Conservation (phyloP, 2,329 filamentous ascomycete species). For the Mycogone perniciosa region DNA sequence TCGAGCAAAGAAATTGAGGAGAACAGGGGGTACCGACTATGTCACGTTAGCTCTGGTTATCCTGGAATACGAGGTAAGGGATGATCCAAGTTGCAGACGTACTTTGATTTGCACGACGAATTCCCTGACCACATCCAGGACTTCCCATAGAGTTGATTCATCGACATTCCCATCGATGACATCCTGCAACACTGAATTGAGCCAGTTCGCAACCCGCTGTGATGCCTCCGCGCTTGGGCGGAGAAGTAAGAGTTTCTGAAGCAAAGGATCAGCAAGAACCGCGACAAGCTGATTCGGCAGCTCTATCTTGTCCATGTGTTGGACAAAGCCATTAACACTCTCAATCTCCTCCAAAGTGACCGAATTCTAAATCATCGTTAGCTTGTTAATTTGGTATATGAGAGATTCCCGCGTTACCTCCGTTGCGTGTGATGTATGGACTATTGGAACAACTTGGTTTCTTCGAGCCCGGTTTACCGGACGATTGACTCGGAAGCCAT, state of each 20-base stretch:
- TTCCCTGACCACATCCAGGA: slow-evolving; percentile 49
- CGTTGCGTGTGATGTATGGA: slow-evolving; percentile 67
- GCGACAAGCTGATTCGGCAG: slow-evolving; percentile 77
- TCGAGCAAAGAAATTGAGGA: slow-evolving; percentile 43
- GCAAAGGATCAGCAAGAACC: slow-evolving; percentile 65
- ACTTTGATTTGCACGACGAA: slow-evolving; percentile 55
- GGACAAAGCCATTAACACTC: slow-evolving; percentile 61
- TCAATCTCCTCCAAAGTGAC: slow-evolving; percentile 74
- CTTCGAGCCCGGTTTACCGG: slow-evolving; percentile 26
- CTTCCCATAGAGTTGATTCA: slow-evolving; percentile 43
- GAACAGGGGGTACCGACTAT: slow-evolving; percentile 41
- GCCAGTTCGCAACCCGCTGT: slow-evolving; percentile 53
- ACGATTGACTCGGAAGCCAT: slow-evolving; percentile 58
- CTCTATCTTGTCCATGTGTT: slow-evolving; percentile 70
- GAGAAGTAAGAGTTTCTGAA: slow-evolving; percentile 70
- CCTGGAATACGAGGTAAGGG: neutral
- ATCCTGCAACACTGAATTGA: slow-evolving; percentile 50
- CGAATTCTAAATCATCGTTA: slow-evolving; percentile 41
- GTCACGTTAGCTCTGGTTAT: slow-evolving; percentile 8
- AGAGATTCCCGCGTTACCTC: slow-evolving; percentile 40
- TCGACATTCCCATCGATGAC: slow-evolving; percentile 46
- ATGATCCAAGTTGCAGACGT: slow-evolving; percentile 12
- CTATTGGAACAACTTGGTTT: slow-evolving; percentile 51
- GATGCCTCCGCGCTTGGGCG: slow-evolving; percentile 48
- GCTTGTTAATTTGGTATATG: neutral